Base-by-base conservation (phyloP, 225 moss, liverwort and hornwort species). In the Physcomitrellopsis africana region DNA sequence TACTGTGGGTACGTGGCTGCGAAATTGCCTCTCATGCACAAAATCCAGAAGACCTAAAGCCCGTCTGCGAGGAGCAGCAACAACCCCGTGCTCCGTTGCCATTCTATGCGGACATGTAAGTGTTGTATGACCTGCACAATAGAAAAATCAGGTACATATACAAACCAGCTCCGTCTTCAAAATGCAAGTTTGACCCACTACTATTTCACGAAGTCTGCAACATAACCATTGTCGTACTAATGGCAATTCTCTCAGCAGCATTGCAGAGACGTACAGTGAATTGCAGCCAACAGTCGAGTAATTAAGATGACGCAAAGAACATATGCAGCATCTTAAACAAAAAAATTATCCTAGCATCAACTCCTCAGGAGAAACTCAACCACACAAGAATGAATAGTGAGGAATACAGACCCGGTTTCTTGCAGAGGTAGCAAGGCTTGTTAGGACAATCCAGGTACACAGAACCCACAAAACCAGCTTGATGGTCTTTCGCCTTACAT, bases 371-470 rank as follows among this genome's bases (percentile, higher is more conserved):
- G 6, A 7, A 29, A 56, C 24, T 19, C 13, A 24, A 61, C 14
- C 9, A 16, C 8, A 59, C 66, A 44, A 16, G 32, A 55, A 23
- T 4, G 56, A 13, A 51, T 16, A 8, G 7, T 47, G 2, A 60
- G 70, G 16, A 51, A 29, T 44, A 60, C 79, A 48, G 53, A 94
- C 94, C 94, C 74, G 94, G 92, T 62, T 86, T 78, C 66, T 92
- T 94, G 82, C 94, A 94, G 20, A 94, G 86, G 47, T 83, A 94
- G 53, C 92, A 94, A 68, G 94, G 94, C 76, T 90, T 94, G 74
- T 94, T 94, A 9, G 94, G 94, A 82, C 94, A 94, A 77, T 94
- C 94, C 54, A 86, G 7, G 79, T 94, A 94, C 23, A 92, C 68
- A 46, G 90, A 87, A 7, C 94, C 94, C 75, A 87, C 75, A 81